Percentiles rank a stretch among this genome's conserved stretches.
Evolutionary conservation across 192 early-diverging fungal genomes (phyloP).

Genomic region (Pilobolus umbonatus): DNA sequence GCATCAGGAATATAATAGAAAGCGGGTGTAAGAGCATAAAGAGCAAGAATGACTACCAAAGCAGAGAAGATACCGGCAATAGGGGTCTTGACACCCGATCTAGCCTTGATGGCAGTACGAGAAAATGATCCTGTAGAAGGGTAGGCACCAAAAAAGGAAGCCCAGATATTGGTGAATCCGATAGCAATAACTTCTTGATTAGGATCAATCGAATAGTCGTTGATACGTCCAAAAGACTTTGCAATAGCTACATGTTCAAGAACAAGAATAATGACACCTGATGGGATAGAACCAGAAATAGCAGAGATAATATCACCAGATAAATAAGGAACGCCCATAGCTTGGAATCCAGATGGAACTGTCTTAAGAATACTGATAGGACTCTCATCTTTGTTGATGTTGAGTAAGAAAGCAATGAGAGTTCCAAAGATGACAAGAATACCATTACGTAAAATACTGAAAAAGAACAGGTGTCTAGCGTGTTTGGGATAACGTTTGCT

Average conservation of each 20-base stretch:
- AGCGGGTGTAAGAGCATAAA: constrained; percentile 77
- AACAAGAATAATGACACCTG: constrained; percentile 72
- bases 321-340: constrained; percentile 53
- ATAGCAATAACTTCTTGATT: constrained; percentile 93
- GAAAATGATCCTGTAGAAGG: constrained; percentile 94
- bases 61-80: constrained; percentile 80
- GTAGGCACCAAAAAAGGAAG: constrained; percentile 83
- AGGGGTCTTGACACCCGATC: constrained; percentile 83
- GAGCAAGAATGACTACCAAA: constrained; percentile 72
- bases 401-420: constrained; percentile 62
- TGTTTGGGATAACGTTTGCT: constrained; percentile 44
- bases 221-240: constrained; percentile 84
- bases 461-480: constrained; percentile 52
- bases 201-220: constrained; percentile 74
- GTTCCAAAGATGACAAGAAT: constrained; percentile 76
- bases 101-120: constrained; percentile 88
- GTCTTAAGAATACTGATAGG: constrained; percentile 67
- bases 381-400: constrained; percentile 41
- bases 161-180: constrained; percentile 80
- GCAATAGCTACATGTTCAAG: constrained; percentile 90
- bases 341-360: constrained; percentile 76
- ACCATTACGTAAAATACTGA: constrained; percentile 69
- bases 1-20: constrained; percentile 89
- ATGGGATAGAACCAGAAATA: constrained; percentile 55
- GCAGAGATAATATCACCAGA: constrained; percentile 45